These are phyloP conservation scores for Cornus suecica DNA, from an alignment of 148 eudicot species.

Conservation along the genomic window DNA sequence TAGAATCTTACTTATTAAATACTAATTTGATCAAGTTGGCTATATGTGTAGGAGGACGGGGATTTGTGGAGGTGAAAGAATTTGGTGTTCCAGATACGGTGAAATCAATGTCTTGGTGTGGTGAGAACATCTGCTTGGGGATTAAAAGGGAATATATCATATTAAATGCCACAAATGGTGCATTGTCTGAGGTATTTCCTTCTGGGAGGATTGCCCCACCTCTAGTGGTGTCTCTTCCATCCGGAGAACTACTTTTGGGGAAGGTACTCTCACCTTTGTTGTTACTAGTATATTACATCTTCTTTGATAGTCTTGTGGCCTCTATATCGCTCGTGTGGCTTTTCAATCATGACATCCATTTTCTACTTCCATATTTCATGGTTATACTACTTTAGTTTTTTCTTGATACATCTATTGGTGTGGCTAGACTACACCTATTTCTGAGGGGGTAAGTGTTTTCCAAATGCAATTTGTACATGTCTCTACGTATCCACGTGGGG, in stretches of 20 bases:
- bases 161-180: slow-evolving; percentile 75
- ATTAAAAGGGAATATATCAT: slow-evolving; percentile 83
- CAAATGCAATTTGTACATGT: neutral
- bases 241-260: slow-evolving; percentile 93
- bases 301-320: neutral
- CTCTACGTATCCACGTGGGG: too few species aligned
- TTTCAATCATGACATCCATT: neutral
- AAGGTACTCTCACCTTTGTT: slow-evolving; percentile 46
- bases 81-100: slow-evolving; percentile 88
- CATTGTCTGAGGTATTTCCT: slow-evolving; percentile 80
- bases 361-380: neutral
- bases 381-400: neutral
- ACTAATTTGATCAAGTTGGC: slow-evolving; percentile 7
- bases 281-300: neutral
- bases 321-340: neutral
- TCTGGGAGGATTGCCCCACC: slow-evolving; percentile 97
- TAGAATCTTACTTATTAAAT: neutral
- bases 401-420: neutral
- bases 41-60: slow-evolving; percentile 69
- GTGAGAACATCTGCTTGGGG: slow-evolving; percentile 95
- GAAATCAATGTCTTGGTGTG: slow-evolving; percentile 98
- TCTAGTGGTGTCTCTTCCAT: slow-evolving; percentile 81
- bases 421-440: neutral
- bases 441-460: neutral
- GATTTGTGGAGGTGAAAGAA: slow-evolving; percentile 96